Evolutionary conservation across 1,139 yeast species (phyloP).

Genomic region (Candida frijolesensis): DNA sequence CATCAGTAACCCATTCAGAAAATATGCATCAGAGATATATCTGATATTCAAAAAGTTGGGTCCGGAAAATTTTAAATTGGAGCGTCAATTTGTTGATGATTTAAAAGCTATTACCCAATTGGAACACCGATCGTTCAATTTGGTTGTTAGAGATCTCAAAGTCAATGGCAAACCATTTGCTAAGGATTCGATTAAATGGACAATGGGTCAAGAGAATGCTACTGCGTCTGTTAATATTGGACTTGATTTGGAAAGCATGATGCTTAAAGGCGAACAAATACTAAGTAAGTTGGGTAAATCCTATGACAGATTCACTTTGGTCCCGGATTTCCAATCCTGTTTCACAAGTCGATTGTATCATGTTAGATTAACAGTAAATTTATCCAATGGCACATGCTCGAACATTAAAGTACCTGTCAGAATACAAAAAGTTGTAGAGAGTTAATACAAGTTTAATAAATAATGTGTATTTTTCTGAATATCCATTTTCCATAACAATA

Average conservation of each 20-base stretch:
- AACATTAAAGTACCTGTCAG: slow-evolving; percentile 37
- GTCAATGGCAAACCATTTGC: slow-evolving; percentile 11
- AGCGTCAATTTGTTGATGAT: slow-evolving; percentile 32
- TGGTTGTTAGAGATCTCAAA: slow-evolving; percentile 21
- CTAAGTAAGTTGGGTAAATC: slow-evolving; percentile 6
- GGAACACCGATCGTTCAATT: slow-evolving; percentile 29
- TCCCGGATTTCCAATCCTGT: slow-evolving; percentile 46
- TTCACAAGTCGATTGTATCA: slow-evolving; percentile 38
- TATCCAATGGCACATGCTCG: slow-evolving; percentile 30
- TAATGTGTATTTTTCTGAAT: no score
- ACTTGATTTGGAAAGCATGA: slow-evolving; percentile 13
- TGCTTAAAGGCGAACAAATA: slow-evolving; percentile 13
- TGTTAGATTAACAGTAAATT: slow-evolving; percentile 29
- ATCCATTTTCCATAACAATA: no score
- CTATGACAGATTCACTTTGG: slow-evolving; percentile 27
- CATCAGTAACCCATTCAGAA: slow-evolving; percentile 26
- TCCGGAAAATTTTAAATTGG: slow-evolving; percentile 29
- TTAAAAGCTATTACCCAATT: slow-evolving; percentile 30
- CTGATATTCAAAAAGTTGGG: slow-evolving; percentile 25
- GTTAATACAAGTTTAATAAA: no score
- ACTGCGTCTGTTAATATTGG: slow-evolving; percentile 12
- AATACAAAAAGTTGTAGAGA: slow-evolving; percentile 16
- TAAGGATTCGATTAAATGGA: slow-evolving; percentile 10
- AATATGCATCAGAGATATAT: slow-evolving; percentile 23
- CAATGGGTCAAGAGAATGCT: not conserved